Base-by-base conservation (phyloP, 2,329 filamentous ascomycete genomes). In the Alternaria arborescens region DNA sequence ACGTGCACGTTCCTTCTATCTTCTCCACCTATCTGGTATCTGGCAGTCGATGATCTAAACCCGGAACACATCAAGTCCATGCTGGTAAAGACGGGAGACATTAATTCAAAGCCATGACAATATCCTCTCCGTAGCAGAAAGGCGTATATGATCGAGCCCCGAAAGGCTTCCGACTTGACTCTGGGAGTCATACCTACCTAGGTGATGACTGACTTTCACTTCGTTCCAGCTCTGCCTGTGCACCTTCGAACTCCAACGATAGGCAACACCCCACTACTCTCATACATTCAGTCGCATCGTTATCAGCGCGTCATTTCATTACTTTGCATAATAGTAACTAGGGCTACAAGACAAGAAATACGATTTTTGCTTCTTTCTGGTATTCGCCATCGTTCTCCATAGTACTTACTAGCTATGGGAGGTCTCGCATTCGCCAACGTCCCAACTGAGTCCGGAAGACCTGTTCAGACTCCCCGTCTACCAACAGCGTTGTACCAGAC, bases 391-490 rank as follows among this genome's bases (percentile, higher is more conserved):
- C 46, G n/a, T 32, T 38, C 3, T 38, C n/a, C 22, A 22, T 18
- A 42, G 32, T n/a, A 34, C 1, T n/a, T 28, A 16, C 32, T 50
- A 71, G 20, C 6, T 53, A 93, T 93, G 91, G 91, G 91, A 20
- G 91, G 91, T 18, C 80, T 79, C 62, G 61, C 75, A 75, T 22
- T 78, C 32, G 64, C 67, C 1, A 40, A 65, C 30, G 34, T 64
- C 32, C 28, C 81, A 79, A 24, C 65, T 70, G 36, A 61, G 1
- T 65, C 73, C n/a, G 74, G 84, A 26, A 72, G 83, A 8, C 70
- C 74, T 1, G 82, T 92, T 10, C 67, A 75, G 60, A 91, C 88
- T 0, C 91, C 90, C 4, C 88, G 91, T 18, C 91, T 94, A 86
- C 80, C 82, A 5, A 79, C 80, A 1, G 65, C 76, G 0, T 77